phyloP scores from a whole-genome alignment of 371 early-diverging fungal genomes.

The Mucor plumbeus region DNA sequence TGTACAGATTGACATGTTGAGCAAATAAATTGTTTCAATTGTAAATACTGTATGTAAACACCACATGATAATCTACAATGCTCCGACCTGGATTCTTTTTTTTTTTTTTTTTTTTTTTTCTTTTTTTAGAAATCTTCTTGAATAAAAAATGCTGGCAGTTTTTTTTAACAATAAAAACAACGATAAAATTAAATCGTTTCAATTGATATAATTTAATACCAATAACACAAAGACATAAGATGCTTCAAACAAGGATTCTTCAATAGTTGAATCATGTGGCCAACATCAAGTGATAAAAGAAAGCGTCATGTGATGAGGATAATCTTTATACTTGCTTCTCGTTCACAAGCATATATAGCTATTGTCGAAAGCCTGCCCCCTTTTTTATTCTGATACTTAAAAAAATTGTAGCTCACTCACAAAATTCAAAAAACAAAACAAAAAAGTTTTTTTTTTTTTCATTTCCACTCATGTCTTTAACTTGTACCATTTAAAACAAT shows the following conservation, averaged over 20 bases:
- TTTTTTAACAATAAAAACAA: neutral
- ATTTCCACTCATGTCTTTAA: neutral
- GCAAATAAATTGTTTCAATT: neutral
- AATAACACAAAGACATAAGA: neutral
- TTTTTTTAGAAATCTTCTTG: too few species aligned
- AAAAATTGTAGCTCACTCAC: neutral
- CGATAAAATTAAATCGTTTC: neutral
- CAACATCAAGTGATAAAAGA: conserved; percentile 2
- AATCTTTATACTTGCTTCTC: neutral
- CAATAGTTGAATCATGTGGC: neutral
- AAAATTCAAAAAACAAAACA: neutral
- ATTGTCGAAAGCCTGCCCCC: neutral
- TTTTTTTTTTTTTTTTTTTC: too few species aligned
- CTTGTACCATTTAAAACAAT: neutral
- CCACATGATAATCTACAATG: neutral
- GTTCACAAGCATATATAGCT: neutral
- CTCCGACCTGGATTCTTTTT: neutral
- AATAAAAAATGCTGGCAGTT: neutral
- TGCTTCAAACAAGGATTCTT: neutral
- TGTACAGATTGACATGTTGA: neutral
- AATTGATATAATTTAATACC: too few species aligned
- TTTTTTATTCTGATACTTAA: conserved; percentile 1
- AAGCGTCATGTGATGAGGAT: conserved; percentile 7
- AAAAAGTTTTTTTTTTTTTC: neutral
- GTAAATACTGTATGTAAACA: conserved; percentile 1